Evolutionary conservation across 805 yeast species (phyloP).

Genomic region (Kuraishia cidri): DNA sequence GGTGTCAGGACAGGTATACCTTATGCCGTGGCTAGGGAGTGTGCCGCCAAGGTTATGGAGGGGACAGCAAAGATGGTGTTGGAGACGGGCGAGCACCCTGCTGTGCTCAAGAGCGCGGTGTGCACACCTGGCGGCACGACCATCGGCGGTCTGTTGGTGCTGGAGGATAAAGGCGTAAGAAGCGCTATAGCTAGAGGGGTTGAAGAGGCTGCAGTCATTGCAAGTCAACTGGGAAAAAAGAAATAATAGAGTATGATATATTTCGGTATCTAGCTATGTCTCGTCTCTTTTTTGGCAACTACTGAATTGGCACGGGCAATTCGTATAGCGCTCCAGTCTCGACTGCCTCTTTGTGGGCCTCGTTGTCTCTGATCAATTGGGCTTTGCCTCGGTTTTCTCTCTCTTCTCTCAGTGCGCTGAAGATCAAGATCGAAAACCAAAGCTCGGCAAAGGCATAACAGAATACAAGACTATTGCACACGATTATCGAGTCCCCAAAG

Average conservation of each 20-base stretch:
- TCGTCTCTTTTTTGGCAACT: neutral
- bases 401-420: slow-evolving; percentile 57
- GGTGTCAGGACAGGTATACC: slow-evolving; percentile 95
- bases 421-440: slow-evolving; percentile 61
- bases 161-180: slow-evolving; percentile 90
- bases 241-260: slow-evolving; percentile 9
- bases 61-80: slow-evolving; percentile 91
- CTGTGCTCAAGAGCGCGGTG: slow-evolving; percentile 75
- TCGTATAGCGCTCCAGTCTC: too few relatives aligned
- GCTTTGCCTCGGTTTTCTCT: slow-evolving; percentile 38
- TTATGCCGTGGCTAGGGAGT: slow-evolving; percentile 66
- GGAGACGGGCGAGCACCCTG: slow-evolving; percentile 80
- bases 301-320: neutral
- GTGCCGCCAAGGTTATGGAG: slow-evolving; percentile 90
- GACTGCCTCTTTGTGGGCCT: too few relatives aligned
- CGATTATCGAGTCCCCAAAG: slow-evolving; percentile 27
- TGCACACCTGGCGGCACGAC: slow-evolving; percentile 99
- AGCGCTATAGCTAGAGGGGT: slow-evolving; percentile 83
- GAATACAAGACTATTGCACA: slow-evolving; percentile 60
- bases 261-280: neutral
- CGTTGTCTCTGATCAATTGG: too few relatives aligned
- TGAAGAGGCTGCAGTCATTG: slow-evolving; percentile 84
- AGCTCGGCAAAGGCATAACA: slow-evolving; percentile 54
- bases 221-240: slow-evolving; percentile 49
- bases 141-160: slow-evolving; percentile 84